Conservation (phyloP, 768 basidiomycete species). For the Naganishia onofrii region DNA sequence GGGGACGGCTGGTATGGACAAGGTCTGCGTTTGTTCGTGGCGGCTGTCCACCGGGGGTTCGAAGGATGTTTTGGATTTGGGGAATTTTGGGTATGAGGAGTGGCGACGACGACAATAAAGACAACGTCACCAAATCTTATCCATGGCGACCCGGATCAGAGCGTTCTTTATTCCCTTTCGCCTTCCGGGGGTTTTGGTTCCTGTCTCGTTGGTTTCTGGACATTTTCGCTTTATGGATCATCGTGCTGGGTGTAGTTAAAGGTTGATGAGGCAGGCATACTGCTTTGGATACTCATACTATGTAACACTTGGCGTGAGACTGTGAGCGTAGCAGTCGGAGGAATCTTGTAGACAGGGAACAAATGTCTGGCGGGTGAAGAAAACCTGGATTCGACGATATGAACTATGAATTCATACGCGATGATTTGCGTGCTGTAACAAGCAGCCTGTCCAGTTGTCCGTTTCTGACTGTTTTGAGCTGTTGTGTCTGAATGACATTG, state of each 20-base stretch:
- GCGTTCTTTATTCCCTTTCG: slow-evolving; percentile 19
- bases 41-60: slow-evolving; percentile 16
- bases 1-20: slow-evolving; percentile 4
- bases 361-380: slow-evolving; percentile 2
- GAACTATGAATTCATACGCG: slow-evolving; percentile 26
- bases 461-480: too few relatives aligned
- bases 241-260: neutral
- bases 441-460: neutral
- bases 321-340: neutral
- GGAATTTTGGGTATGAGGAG: neutral
- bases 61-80: neutral
- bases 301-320: neutral
- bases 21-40: neutral
- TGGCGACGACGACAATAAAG: neutral
- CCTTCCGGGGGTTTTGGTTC: neutral
- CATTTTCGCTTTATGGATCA: slow-evolving; percentile 6
- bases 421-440: slow-evolving; percentile 4
- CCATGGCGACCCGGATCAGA: neutral
- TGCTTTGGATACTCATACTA: neutral
- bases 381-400: slow-evolving; percentile 27
- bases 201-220: neutral
- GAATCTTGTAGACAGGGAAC: neutral
- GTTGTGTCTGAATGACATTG: too few relatives aligned
- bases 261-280: neutral
- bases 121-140: too few relatives aligned